Conservation (phyloP, 371 early-diverging fungal species). For the Apophysomyces variabilis region DNA sequence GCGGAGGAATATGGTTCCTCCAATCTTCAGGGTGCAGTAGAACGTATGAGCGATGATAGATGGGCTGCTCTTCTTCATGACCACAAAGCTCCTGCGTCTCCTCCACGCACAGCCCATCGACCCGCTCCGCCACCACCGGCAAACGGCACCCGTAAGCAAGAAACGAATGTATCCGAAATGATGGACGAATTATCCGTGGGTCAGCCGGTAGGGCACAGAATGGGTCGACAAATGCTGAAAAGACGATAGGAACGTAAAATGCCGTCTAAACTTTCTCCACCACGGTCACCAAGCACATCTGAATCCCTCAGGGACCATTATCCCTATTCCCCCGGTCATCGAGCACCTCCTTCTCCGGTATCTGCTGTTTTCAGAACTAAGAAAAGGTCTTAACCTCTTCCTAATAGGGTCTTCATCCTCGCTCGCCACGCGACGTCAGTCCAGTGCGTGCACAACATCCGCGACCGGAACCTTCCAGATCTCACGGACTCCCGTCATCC, state of each 20-base stretch:
- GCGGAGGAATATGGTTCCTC: constrained; percentile 54
- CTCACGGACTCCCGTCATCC: constrained; percentile 23
- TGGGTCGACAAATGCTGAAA: background rate
- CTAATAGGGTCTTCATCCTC: constrained; percentile 20
- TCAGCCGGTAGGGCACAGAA: background rate
- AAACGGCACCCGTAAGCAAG: constrained; percentile 1
- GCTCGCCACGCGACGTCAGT: constrained; percentile 23
- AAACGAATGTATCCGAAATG: constrained; percentile 29
- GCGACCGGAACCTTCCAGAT: constrained; percentile 39
- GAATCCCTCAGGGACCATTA: constrained; percentile 10
- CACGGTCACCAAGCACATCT: constrained; percentile 17
- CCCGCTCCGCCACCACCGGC: constrained; percentile 37
- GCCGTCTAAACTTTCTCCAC: constrained; percentile 17
- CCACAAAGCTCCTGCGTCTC: constrained; percentile 9
- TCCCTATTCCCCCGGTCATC: background rate
- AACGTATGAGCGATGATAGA: constrained; percentile 48
- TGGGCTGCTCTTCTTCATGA: constrained; percentile 51
- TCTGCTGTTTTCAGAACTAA: background rate
- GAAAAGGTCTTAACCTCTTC: background rate
- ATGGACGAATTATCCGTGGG: constrained; percentile 41
- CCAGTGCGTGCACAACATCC: constrained; percentile 23
- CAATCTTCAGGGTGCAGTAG: constrained; percentile 32
- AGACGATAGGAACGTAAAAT: constrained; percentile 2
- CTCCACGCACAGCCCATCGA: constrained; percentile 28
- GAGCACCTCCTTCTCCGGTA: constrained; percentile 33